Evolutionary conservation across 2,329 filamentous ascomycete species (phyloP).

Genomic region (Waltergamsia citrina): DNA sequence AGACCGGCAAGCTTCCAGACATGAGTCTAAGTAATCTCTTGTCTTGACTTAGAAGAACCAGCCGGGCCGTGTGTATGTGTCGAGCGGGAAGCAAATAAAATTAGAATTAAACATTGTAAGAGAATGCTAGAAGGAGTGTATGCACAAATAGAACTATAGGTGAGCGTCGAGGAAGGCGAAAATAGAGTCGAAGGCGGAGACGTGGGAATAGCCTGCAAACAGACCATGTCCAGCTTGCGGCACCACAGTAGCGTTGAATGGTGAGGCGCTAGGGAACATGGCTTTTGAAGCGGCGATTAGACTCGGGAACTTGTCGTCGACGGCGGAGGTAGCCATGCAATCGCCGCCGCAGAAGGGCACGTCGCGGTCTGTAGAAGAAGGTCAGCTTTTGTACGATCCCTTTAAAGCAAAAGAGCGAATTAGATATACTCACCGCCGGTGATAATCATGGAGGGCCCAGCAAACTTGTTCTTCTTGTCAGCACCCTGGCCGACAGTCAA

Average conservation of each 20-base stretch:
- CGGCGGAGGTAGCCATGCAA: conserved; percentile 34
- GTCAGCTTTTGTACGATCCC: background rate
- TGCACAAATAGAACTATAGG: background rate
- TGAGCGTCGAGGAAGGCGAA: conserved; percentile 22
- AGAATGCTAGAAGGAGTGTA: background rate
- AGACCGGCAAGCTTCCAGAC: too few relatives aligned
- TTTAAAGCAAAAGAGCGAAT: background rate
- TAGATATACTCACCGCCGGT: conserved; percentile 36
- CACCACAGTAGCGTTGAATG: conserved; percentile 45
- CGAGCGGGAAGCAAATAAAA: too few relatives aligned
- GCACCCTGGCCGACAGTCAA: conserved; percentile 39
- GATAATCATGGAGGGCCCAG: conserved; percentile 47
- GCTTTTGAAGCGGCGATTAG: conserved; percentile 30
- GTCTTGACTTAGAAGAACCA: too few relatives aligned
- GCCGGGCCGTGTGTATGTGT: too few relatives aligned
- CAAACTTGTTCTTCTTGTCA: conserved; percentile 25
- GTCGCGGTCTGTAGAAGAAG: conserved; percentile 27
- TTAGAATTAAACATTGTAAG: background rate
- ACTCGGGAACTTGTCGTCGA: conserved; percentile 22
- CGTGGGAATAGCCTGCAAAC: conserved; percentile 31
- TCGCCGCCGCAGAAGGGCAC: conserved; percentile 53
- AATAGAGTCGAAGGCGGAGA: conserved; percentile 22
- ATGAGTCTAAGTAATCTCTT: too few relatives aligned
- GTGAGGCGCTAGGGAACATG: conserved; percentile 32
- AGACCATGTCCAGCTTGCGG: conserved; percentile 40